Evolutionary conservation across 306 rosid genomes (phyloP), one percentile per base, ranked within the genome.

Genomic region (Crataegus laevigata): DNA sequence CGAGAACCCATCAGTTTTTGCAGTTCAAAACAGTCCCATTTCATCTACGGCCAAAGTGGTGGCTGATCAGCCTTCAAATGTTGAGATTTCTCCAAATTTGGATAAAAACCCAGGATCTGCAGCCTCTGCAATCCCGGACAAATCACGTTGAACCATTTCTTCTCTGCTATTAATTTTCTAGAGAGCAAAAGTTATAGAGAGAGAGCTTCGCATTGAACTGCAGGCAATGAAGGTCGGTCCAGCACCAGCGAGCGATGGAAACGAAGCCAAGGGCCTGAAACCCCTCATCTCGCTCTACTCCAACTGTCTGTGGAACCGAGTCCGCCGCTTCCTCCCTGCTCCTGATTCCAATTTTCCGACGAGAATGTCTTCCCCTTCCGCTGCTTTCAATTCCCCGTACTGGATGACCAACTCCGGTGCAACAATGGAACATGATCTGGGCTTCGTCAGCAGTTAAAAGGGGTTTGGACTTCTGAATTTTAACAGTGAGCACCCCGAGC

Each of bases 321-420:
- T 89, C n/a, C 29, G 21, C 43, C 30, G 79, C 75, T 61, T 89
- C 72, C 58, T 80, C 70, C 82, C 89, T 29, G 80, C 83, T 66
- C 69, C 79, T n/a, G 76, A 77, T 54, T 18, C 76, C 57, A 79
- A 71, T 58, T 68, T 93, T 68, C 81, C 90, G 78, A 34, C 84
- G 84, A 10, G 83, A 75, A 55, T 85, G 86, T 64, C 86, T 94
- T 42, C 98, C 97, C 70, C 90, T 94, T 10, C 96, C 97, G 17
- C 63, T 90, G 36, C 88, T 88, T 60, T 72, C n/a, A n/a, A n/a
- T n/a, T n/a, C n/a, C n/a, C n/a, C n/a, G n/a, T n/a, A n/a, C n/a
- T n/a, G n/a, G n/a, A n/a, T n/a, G n/a, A n/a, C n/a, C n/a, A n/a
- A n/a, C n/a, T n/a, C n/a, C n/a, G n/a, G n/a, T n/a, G n/a, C n/a